Evolutionary conservation across 306 rosid species (phyloP), one percentile per base, ranked within the genome.

Genomic region (Herpetospermum pedunculosum): DNA sequence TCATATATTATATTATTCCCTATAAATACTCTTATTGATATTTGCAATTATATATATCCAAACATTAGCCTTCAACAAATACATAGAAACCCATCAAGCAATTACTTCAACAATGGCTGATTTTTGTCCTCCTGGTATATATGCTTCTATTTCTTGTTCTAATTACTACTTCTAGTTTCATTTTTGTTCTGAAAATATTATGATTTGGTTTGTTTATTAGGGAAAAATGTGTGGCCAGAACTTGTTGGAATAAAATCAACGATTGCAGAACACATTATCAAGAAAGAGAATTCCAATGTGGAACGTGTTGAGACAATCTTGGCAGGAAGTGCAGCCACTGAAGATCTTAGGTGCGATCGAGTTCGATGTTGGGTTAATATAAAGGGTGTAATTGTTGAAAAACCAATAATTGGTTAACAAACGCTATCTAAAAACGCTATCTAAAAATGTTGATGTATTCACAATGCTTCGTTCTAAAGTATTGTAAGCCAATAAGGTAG

Each of bases 31-130:
- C n/a, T n/a, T n/a, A n/a, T n/a, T n/a, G n/a, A n/a, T n/a, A n/a
- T n/a, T n/a, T n/a, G n/a, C n/a, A n/a, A n/a, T n/a, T n/a, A n/a
- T n/a, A n/a, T n/a, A n/a, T n/a, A 19, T 49, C 8, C 26, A 1
- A n/a, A 49, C 26, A 49, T 19, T 48, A 16, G 9, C 53, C 53
- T 28, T 57, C 62, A 81, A 28, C 79, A 82, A 32, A 57, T 25
- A 41, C 46, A 41, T 41, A 7, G 14, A 41, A 1, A 41, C 2
- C 46, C 14, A 41, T n/a, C 14, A 13, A 41, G 9, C 46, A 41
- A 41, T 14, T 11, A 1, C 46, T 7, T 14, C 46, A 41, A 41
- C 12, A 21, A 57, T 57, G 64, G 64, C 64, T 57, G 64, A 29
- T 57, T 4, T 57, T 29, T 57, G 64, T 26, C 64, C 64, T 29